A percentile compares a stretch with the other conserved stretches of the same genome.
Conservation (phyloP, 805 yeast genomes). For the Candida orba region DNA sequence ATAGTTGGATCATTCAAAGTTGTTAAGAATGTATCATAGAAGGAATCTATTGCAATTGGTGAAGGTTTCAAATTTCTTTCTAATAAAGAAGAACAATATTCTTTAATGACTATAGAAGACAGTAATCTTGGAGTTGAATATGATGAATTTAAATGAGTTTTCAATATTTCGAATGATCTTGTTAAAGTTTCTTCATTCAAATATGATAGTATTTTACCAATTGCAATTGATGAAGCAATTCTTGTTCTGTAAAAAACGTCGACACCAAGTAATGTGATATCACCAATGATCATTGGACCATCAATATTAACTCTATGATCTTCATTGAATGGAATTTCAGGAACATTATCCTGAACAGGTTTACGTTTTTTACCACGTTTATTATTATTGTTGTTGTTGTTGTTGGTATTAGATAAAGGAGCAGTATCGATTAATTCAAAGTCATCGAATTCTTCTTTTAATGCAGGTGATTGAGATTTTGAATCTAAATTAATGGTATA, state of each 20-base stretch:
- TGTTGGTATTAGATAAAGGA: neutral
- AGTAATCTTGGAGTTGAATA: slow-evolving; percentile 73
- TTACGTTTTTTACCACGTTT: slow-evolving; percentile 46
- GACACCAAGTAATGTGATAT: slow-evolving; percentile 74
- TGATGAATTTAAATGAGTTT: slow-evolving; percentile 13
- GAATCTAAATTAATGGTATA: slow-evolving; percentile 4
- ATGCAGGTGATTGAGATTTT: neutral
- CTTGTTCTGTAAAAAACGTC: slow-evolving; percentile 72
- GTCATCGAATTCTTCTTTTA: slow-evolving; percentile 10
- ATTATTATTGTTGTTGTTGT: neutral
- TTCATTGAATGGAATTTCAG: slow-evolving; percentile 40
- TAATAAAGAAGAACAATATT: slow-evolving; percentile 39
- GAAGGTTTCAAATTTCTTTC: slow-evolving; percentile 19
- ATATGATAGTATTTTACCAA: slow-evolving; percentile 58
- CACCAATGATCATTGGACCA: slow-evolving; percentile 88
- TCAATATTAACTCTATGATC: slow-evolving; percentile 72
- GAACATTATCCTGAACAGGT: slow-evolving; percentile 19
- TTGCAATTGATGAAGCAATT: slow-evolving; percentile 64
- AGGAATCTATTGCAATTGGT: slow-evolving; percentile 19
- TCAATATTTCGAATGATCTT: slow-evolving; percentile 32
- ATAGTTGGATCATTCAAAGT: slow-evolving; percentile 35
- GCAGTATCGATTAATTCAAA: slow-evolving; percentile 8
- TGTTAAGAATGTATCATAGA: slow-evolving; percentile 25
- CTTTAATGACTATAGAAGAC: slow-evolving; percentile 62
- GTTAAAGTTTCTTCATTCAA: slow-evolving; percentile 35